Percentiles rank a stretch among this genome's conserved stretches.
Evolutionary conservation across 805 yeast species (phyloP).

Genomic region (Myxozyma geophila): DNA sequence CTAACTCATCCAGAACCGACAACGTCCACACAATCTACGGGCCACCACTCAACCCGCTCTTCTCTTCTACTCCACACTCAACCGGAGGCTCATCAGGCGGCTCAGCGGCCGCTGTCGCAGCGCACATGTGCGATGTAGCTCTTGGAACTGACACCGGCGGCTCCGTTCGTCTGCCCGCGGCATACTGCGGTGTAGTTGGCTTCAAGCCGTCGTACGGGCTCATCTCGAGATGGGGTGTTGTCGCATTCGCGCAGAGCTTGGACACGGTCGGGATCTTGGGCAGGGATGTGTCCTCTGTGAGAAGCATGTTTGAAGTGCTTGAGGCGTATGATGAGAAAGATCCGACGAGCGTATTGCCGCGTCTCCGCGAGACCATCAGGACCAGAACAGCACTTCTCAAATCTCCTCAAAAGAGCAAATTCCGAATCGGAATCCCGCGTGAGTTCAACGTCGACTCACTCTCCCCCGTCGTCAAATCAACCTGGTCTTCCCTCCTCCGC

Average conservation of each 20-base stretch:
- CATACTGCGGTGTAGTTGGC: constrained; percentile 81
- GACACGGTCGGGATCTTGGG: constrained; percentile 92
- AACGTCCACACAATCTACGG: constrained; percentile 46
- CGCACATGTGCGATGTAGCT: constrained; percentile 64
- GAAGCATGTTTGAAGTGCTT: constrained; percentile 58
- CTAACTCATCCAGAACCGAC: constrained; percentile 38
- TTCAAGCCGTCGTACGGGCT: constrained; percentile 95
- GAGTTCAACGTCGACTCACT: constrained; percentile 67
- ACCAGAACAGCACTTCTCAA: constrained; percentile 4
- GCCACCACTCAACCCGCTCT: constrained; percentile 51
- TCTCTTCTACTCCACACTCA: constrained; percentile 48
- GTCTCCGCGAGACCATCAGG: constrained; percentile 29
- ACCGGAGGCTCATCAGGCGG: constrained; percentile 98
- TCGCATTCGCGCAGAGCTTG: constrained; percentile 89
- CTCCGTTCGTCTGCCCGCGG: constrained; percentile 88
- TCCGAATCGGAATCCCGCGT: constrained; percentile 71
- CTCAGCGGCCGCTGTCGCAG: constrained; percentile 88
- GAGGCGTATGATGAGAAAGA: constrained; percentile 67
- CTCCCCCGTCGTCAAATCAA: constrained; percentile 51
- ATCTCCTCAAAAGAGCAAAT: constrained; percentile 30
- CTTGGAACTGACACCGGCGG: constrained; percentile 99
- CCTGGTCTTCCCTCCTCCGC: constrained; percentile 55
- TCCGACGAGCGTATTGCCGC: constrained; percentile 60
- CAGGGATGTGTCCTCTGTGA: constrained; percentile 51
- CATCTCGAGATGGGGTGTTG: constrained; percentile 87